These are phyloP conservation scores for Amphibolis antarctica DNA, from an alignment of 106 monocot genomes.

Conservation along the genomic window DNA sequence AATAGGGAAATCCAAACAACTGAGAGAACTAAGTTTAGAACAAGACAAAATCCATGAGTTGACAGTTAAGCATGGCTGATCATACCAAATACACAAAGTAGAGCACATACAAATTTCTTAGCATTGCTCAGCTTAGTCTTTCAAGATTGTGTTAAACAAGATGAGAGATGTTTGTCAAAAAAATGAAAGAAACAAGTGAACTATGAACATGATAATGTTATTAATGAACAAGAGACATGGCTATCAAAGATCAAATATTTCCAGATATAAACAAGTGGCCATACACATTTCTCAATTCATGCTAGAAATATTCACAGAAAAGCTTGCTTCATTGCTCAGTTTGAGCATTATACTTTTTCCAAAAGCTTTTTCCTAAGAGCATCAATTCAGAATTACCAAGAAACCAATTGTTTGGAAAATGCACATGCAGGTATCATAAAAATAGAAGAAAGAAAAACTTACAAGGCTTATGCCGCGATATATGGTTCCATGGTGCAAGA, in stretches of 20 bases:
- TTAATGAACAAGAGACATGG: not conserved
- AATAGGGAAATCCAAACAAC: too few relatives aligned
- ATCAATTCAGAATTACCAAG: not conserved
- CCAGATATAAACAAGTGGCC: too few relatives aligned
- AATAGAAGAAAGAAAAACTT: constrained; percentile 10
- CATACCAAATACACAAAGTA: too few relatives aligned
- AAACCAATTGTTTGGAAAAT: not conserved
- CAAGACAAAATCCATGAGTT: not conserved
- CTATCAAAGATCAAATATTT: too few relatives aligned
- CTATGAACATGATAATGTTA: not conserved
- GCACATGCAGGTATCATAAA: not conserved
- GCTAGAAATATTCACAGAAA: not conserved
- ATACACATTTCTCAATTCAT: not conserved
- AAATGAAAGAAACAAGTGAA: not conserved
- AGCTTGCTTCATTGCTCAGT: not conserved
- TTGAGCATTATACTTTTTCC: not conserved
- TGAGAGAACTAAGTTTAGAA: not conserved
- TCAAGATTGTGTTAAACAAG: not conserved
- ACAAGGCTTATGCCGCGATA: constrained; percentile 88
- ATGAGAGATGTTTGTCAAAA: not conserved
- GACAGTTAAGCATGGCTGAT: too few relatives aligned
- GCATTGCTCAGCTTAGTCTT: not conserved
- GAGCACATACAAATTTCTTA: too few relatives aligned
- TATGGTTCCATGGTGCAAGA: constrained; percentile 74
- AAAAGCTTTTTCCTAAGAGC: not conserved